Base-by-base conservation (phyloP, 768 basidiomycete species). In the Holtermanniella nyarrowii region DNA sequence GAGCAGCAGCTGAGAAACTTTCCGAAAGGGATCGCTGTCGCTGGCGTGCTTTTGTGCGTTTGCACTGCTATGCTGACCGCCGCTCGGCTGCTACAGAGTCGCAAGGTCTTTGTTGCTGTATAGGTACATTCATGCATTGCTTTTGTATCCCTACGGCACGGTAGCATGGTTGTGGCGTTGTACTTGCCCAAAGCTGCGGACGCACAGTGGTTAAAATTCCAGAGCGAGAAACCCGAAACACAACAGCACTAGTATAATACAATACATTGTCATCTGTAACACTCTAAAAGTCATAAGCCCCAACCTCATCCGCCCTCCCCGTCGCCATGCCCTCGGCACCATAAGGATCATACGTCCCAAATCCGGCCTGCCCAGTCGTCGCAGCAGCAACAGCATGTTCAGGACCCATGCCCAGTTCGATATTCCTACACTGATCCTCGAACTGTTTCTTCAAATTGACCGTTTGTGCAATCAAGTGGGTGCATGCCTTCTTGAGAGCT, bases 401-500 rank as follows among this genome's bases (percentile, higher is more conserved):
- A 1, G 60, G 64, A 25, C 61, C 65, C 57, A 68, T 58, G 24
- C 66, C 66, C 62, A 71, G 67, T 54, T 71, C 70, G 27, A 64
- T 59, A 22, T 63, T 65, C 49, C 63, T 65, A 10, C 62, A 66
- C 60, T 76, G 74, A 13, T 69, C 60, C 52, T 62, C 49, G 57
- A 76, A 74, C 46, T 69, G 58, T 24, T 59, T 48, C 55, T 73
- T 69, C 42, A 76, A 57, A 21, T 58, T 56, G n/a, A 60, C 56
- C 12, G 74, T 74, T 5, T 80, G 81, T 0, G 77, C 79, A 50
- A 96, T 87, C 52, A 97, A 79, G 60, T 82, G 81, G 41, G 77
- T 81, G 68, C 86, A 87, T 0, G 90, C 88, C 52, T 83, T 78
- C 64, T 91, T 86, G 22, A 97, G 79, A 18, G 84, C 81, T 20